Evolutionary conservation across 441 rosid genomes (phyloP), one percentile per base, ranked within the genome.

Genomic region (Brassica balearica): DNA sequence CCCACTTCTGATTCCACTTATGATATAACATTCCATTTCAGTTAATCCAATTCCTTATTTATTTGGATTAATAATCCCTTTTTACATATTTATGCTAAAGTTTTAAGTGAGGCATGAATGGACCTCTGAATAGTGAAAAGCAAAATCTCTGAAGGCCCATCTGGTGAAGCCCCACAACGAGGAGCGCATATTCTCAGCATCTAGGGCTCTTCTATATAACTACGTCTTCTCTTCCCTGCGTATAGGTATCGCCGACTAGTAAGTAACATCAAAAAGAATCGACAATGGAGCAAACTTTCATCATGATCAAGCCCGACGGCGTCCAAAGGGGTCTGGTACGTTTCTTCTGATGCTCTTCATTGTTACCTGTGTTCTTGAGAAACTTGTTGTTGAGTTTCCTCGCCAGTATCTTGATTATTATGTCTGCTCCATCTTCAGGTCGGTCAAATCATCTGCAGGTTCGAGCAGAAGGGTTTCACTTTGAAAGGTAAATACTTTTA

Each of bases 291-390:
- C 58, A 53, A 53, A 53, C 58, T 53, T 53, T 53, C 58, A 53
- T 53, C 22, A 53, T 53, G 58, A 53, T 53, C 58, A 53, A 53
- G 58, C 58, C 58, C 58, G 58, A 53, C 58, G 58, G 58, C 58
- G 58, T 55, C 60, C 60, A 55, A 10, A 55, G 60, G 60, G 60
- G 60, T 55, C 60, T 55, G 60, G 60, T 55, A 55, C 60, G 60
- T 7, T 51, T 51, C 58, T 51, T 2, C 8, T 51, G 2, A 51
- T 51, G 0, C 10, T 11, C 51, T 11, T 43, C 51, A 10, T 10
- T 3, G 51, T 43, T 43, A 3, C 43, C 43, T 36, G 8, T 36
- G 9, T 36, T 36, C 43, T 8, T 36, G 43, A 36, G 43, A 36
- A 36, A 36, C 43, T 36, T 36, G 17, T 53, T 53, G 59, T 55